phyloP scores from a whole-genome alignment of 2,329 filamentous ascomycete genomes.

The Botrytis pseudocinerea region DNA sequence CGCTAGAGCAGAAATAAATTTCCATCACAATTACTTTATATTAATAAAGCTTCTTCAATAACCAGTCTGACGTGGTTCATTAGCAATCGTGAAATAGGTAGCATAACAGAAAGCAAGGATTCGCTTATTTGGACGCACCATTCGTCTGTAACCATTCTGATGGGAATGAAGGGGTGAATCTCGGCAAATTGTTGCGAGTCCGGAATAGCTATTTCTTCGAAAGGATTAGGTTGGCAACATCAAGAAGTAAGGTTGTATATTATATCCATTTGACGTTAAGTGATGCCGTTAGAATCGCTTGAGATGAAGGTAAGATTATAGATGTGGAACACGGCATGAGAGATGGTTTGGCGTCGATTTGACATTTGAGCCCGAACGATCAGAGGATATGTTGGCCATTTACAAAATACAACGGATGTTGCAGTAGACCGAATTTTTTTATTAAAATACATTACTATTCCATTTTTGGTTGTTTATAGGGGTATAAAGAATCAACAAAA shows the following conservation, averaged over 20 bases:
- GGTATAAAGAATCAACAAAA: neutral
- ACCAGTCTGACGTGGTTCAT: neutral
- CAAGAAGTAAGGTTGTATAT: neutral
- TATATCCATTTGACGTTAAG: neutral
- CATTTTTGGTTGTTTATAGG: neutral
- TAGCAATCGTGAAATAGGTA: neutral
- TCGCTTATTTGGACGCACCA: neutral
- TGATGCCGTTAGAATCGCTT: neutral
- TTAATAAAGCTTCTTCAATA: neutral
- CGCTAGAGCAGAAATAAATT: neutral
- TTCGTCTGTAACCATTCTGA: neutral
- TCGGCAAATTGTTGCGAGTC: neutral
- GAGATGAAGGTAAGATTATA: neutral
- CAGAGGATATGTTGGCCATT: neutral
- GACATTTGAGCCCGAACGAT: neutral
- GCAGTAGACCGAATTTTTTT: no score
- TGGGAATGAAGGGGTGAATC: neutral
- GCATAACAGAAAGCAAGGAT: neutral
- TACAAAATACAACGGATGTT: neutral
- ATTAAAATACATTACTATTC: no score
- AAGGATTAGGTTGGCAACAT: no score
- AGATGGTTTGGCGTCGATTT: no score
- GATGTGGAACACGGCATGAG: neutral
- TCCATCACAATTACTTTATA: neutral
- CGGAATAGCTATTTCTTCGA: neutral